phyloP scores from a whole-genome alignment of 192 early-diverging fungal species.

The Linnemannia schmuckeri region DNA sequence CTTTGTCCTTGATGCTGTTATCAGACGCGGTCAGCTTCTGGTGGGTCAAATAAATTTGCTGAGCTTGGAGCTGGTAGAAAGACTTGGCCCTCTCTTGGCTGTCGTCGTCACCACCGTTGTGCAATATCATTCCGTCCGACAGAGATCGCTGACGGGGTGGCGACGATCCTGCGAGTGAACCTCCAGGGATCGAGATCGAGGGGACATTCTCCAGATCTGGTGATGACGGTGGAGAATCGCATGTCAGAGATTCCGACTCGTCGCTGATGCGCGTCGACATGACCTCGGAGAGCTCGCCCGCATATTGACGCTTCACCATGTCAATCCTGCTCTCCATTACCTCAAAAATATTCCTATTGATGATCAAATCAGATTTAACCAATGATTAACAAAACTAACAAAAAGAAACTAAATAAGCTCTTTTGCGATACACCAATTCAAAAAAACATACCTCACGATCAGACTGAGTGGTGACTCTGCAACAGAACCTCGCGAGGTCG shows the following conservation, averaged over 20 bases:
- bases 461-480: constrained; percentile 28
- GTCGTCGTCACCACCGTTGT: constrained; percentile 20
- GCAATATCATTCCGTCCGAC: constrained; percentile 25
- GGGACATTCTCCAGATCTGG: constrained; percentile 10
- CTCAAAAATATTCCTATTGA: constrained; percentile 50
- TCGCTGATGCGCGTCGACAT: constrained; percentile 34
- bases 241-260: constrained; percentile 13
- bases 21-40: constrained; percentile 21
- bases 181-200: neutral
- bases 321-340: constrained; percentile 54
- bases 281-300: constrained; percentile 33
- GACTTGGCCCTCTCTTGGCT: constrained; percentile 27
- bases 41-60: constrained; percentile 41
- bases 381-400: neutral
- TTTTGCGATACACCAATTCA: neutral
- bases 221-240: constrained; percentile 30
- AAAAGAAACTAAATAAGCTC: too few relatives aligned
- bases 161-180: constrained; percentile 2
- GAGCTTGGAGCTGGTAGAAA: constrained; percentile 47
- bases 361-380: neutral
- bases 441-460: constrained; percentile 33
- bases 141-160: constrained; percentile 20
- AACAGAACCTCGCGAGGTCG: neutral
- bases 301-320: constrained; percentile 51
- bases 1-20: constrained; percentile 15